Base-by-base conservation (phyloP, 2,329 filamentous ascomycete species). In the Xylariaceae sp. region DNA sequence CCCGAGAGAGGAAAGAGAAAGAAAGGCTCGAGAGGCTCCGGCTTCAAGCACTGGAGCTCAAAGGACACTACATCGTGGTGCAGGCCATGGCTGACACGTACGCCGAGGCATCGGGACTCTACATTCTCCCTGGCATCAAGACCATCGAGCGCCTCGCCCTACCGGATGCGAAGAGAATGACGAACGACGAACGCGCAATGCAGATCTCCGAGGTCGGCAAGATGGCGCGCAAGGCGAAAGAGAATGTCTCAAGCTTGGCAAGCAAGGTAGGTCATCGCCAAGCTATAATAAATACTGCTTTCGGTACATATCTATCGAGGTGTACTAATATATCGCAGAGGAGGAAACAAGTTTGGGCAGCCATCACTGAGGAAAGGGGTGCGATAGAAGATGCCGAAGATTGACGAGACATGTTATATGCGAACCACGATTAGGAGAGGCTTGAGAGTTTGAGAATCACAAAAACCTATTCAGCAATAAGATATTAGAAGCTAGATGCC, bases 71-170 rank as follows among this genome's bases (percentile, higher is more conserved):
- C 26, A 4, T 49, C 7, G 45, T 49, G 6, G 45, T 16, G 16
- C 13, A 32, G 24, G 45, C 45, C 18, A 49, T 49, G 45, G 35
- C 45, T 29, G 26, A 49, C 36, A 49, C 45, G n/a, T 49, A 49
- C 13, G 45, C 18, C 4, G 45, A 49, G 35, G 36, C 40, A 13
- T 49, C 45, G 4, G 26, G 8, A 9, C 6, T 13, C 6, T 23
- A 49, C n/a, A 49, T 49, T n/a, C n/a, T 49, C 15, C 45, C 45
- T 8, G 45, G n/a, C 10, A 23, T 49, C 35, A 49, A 41, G 11
- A 23, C n/a, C 9, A 23, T 49, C 1, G 45, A 49, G n/a, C 4
- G 45, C 3, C 18, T 49, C 9, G 18, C 35, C 35, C 33, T 40
- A 7, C 45, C 45, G 8, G 45, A 49, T 7, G 45, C 45, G 8